A percentile compares a stretch with the other conserved stretches of the same genome.
These are phyloP conservation scores for Coniella vitis DNA, from an alignment of 2,329 filamentous ascomycete genomes.

Conservation along the genomic window DNA sequence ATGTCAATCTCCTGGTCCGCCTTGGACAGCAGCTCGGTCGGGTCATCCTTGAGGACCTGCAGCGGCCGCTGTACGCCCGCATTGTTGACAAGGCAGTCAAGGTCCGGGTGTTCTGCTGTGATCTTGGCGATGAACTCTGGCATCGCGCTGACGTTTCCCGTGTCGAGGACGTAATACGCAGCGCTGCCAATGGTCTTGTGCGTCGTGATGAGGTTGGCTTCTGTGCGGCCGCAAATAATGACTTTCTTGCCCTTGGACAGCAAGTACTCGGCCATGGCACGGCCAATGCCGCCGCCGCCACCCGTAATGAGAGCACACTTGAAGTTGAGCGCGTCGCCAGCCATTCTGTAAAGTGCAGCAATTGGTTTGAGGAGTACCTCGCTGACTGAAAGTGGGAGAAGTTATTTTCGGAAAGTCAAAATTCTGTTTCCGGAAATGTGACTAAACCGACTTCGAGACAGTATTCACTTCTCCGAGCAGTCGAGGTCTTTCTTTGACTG, in stretches of 20 bases:
- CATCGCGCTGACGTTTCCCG: slow-evolving; percentile 36
- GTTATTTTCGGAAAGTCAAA: no score
- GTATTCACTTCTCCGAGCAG: no score
- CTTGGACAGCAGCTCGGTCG: slow-evolving; percentile 37
- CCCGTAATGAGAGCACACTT: slow-evolving; percentile 43
- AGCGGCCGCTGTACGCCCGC: slow-evolving; percentile 51
- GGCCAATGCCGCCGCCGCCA: slow-evolving; percentile 46
- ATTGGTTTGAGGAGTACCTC: no score
- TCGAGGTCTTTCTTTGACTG: no score
- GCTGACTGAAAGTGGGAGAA: no score
- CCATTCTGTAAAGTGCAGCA: slow-evolving; percentile 6
- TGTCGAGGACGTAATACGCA: slow-evolving; percentile 47
- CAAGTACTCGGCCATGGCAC: slow-evolving; percentile 39
- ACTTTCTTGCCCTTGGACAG: slow-evolving; percentile 41
- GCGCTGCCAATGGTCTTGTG: slow-evolving; percentile 36
- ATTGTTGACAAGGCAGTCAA: slow-evolving; percentile 55
- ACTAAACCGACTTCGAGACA: no score
- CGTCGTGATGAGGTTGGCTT: slow-evolving; percentile 41
- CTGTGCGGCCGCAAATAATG: slow-evolving; percentile 47
- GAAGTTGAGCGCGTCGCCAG: slow-evolving; percentile 26
- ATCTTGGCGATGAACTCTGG: slow-evolving; percentile 38
- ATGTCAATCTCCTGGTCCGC: slow-evolving; percentile 52
- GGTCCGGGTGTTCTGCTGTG: slow-evolving; percentile 41
- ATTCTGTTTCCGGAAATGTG: no score
- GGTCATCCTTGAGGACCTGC: slow-evolving; percentile 31